Evolutionary conservation across 2,329 filamentous ascomycete species (phyloP).

Genomic region (Xylariaceae sp.): DNA sequence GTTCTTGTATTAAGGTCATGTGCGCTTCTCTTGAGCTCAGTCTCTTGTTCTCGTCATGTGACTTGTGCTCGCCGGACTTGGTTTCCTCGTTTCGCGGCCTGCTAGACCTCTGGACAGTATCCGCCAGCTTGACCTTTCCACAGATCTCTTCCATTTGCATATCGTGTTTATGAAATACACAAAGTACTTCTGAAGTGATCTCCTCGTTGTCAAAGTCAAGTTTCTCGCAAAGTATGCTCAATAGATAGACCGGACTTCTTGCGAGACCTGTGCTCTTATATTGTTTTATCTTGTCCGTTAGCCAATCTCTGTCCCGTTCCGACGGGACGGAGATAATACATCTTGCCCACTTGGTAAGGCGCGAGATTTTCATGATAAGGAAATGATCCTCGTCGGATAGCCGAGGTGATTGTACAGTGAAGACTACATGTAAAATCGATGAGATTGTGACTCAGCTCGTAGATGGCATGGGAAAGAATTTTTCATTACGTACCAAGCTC

Average conservation of each 20-base stretch:
- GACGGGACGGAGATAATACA: slow-evolving; percentile 8
- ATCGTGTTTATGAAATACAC: slow-evolving; percentile 4
- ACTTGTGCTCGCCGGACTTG: background rate
- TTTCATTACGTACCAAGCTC: slow-evolving; percentile 5
- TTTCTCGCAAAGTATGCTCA: slow-evolving; percentile 3
- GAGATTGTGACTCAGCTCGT: background rate
- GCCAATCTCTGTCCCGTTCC: slow-evolving; percentile 1
- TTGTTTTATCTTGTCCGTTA: background rate
- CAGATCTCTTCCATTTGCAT: slow-evolving; percentile 1
- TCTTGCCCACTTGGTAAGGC: slow-evolving; percentile 4
- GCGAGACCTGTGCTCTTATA: background rate
- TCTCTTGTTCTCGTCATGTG: slow-evolving; percentile 1
- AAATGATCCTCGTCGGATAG: slow-evolving; percentile 1
- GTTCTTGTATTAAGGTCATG: background rate
- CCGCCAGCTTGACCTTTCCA: background rate
- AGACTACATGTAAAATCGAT: slow-evolving; percentile 7
- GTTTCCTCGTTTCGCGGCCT: background rate
- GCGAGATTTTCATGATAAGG: slow-evolving; percentile 5
- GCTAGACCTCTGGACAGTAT: background rate
- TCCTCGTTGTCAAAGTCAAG: slow-evolving; percentile 4
- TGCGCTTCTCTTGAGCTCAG: background rate
- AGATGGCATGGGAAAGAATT: background rate
- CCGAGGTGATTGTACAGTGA: slow-evolving; percentile 7
- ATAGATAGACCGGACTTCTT: slow-evolving; percentile 8
- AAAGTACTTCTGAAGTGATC: slow-evolving; percentile 1